A percentile compares a stretch with the other conserved stretches of the same genome.
phyloP scores from a whole-genome alignment of 495 filamentous ascomycete genomes.

The Lophium mytilinum region DNA sequence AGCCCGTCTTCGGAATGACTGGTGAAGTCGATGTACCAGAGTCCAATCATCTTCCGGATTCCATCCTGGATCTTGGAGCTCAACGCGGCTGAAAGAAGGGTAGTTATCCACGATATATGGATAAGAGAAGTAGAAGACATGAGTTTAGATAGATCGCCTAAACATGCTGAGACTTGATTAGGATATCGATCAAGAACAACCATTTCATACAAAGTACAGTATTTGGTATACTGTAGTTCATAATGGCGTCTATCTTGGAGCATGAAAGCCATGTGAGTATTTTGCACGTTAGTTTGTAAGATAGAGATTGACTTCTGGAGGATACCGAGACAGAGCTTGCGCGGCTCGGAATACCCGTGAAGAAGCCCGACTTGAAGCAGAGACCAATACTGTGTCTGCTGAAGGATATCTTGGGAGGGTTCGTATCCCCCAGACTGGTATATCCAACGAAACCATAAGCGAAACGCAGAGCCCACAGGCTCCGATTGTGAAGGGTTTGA shows the following conservation, averaged over 20 bases:
- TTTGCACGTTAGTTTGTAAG: slow-evolving; percentile 12
- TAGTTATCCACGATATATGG: slow-evolving; percentile 10
- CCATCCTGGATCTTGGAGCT: slow-evolving; percentile 29
- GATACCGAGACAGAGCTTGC: slow-evolving; percentile 40
- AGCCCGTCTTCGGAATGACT: not conserved
- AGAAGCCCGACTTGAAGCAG: slow-evolving; percentile 35
- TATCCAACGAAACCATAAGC: slow-evolving; percentile 31
- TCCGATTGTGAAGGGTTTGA: not conserved
- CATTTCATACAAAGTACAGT: slow-evolving; percentile 33
- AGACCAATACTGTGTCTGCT: slow-evolving; percentile 34
- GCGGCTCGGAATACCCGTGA: slow-evolving; percentile 35
- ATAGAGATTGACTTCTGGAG: slow-evolving; percentile 31
- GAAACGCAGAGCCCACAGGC: slow-evolving; percentile 1
- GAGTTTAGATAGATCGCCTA: slow-evolving; percentile 28
- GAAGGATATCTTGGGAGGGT: slow-evolving; percentile 15
- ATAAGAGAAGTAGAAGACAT: slow-evolving; percentile 16
- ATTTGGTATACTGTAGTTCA: slow-evolving; percentile 28
- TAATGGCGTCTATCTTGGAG: slow-evolving; percentile 1
- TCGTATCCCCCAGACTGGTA: slow-evolving; percentile 5
- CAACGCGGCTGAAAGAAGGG: slow-evolving; percentile 27
- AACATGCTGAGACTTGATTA: slow-evolving; percentile 36
- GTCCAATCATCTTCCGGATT: slow-evolving; percentile 32
- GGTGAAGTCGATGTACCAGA: slow-evolving; percentile 29
- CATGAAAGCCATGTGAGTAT: slow-evolving; percentile 19
- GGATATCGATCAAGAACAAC: slow-evolving; percentile 34